A percentile compares a stretch with the other conserved stretches of the same genome.
Evolutionary conservation across 495 filamentous ascomycete species (phyloP).

Genomic region (Podospora sp.): DNA sequence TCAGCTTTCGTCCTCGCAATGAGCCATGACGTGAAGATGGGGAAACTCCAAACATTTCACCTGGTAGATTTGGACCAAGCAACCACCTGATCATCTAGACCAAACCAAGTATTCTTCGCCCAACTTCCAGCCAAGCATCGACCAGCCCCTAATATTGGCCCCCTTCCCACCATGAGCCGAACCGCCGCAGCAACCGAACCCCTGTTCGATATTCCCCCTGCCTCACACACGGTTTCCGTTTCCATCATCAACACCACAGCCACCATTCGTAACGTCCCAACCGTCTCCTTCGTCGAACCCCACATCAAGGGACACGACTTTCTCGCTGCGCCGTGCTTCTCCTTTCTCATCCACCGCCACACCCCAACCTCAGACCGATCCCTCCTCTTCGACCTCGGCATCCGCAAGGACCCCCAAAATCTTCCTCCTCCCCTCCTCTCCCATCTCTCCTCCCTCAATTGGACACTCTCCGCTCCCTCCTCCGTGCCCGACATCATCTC

Average conservation of each 20-base stretch:
- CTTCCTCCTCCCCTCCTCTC: constrained; percentile 37
- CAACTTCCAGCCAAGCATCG: background rate
- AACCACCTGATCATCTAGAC: background rate
- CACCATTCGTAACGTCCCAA: background rate
- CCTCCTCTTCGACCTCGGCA: constrained; percentile 61
- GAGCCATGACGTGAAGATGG: background rate
- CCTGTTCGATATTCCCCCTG: constrained; percentile 1
- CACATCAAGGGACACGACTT: constrained; percentile 35
- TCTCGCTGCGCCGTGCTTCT: constrained; percentile 47
- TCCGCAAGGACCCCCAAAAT: constrained; percentile 52
- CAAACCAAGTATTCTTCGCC: too few relatives aligned
- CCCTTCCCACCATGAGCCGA: background rate
- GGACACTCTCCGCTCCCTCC: constrained; percentile 43
- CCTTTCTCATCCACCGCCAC: constrained; percentile 57
- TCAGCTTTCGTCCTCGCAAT: background rate
- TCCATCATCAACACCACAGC: constrained; percentile 18
- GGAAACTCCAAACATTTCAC: too few relatives aligned
- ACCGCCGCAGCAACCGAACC: constrained; percentile 9
- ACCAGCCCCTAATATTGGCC: background rate
- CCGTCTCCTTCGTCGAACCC: constrained; percentile 6
- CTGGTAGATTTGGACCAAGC: background rate
- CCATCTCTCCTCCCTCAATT: constrained; percentile 25
- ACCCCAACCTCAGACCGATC: constrained; percentile 18
- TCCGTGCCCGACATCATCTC: constrained; percentile 53
- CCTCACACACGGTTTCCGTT: constrained; percentile 4